Evolutionary conservation across 345 rosid genomes (phyloP).

Genomic region (Rhizophora apiculata): DNA sequence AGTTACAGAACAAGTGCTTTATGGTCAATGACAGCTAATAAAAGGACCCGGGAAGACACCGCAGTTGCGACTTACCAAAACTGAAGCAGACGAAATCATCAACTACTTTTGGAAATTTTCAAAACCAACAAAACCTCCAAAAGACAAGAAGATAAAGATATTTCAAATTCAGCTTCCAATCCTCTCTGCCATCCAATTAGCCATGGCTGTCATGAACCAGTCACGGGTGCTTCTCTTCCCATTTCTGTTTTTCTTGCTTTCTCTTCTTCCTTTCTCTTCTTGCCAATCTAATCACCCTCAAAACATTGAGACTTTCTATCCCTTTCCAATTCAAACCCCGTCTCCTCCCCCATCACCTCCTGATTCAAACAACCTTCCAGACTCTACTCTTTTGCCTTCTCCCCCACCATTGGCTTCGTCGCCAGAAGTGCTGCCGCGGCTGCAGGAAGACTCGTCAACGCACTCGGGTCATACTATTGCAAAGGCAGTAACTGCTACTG

Average conservation of each 20-base stretch:
- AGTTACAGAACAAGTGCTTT: background rate
- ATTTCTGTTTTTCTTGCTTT: background rate
- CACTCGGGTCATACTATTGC: conserved; percentile 26
- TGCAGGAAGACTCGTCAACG: conserved; percentile 21
- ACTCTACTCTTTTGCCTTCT: background rate
- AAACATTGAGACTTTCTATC: background rate
- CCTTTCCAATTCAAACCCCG: background rate
- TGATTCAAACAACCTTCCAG: too few relatives aligned
- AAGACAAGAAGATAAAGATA: background rate
- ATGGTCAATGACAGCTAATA: background rate
- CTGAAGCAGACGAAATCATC: background rate
- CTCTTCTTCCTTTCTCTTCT: conserved; percentile 1
- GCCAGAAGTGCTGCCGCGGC: background rate
- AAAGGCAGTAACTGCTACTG: conserved; percentile 63
- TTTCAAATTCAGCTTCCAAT: too few relatives aligned
- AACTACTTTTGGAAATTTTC: background rate
- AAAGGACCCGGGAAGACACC: background rate
- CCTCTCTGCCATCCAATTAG: background rate
- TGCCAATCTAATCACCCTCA: background rate
- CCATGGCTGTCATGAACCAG: background rate
- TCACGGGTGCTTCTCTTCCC: background rate
- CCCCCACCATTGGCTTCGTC: background rate
- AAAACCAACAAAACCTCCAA: background rate
- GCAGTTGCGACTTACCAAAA: background rate
- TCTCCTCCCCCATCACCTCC: background rate